Evolutionary conservation across 2,329 filamentous ascomycete species (phyloP).

Genomic region (Lecanicillium sp.): DNA sequence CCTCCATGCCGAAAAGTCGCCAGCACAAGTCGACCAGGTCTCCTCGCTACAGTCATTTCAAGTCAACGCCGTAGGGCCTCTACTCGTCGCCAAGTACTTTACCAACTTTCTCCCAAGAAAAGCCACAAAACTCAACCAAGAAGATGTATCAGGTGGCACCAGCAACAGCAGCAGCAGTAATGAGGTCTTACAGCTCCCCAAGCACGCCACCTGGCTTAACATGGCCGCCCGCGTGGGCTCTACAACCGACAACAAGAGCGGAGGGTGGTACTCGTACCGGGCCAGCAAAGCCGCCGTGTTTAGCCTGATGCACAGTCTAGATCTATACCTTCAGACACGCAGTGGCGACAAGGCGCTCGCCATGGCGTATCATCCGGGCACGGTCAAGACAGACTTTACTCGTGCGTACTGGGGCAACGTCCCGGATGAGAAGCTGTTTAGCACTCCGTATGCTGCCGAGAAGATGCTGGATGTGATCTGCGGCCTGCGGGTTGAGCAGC

Average conservation of each 20-base stretch:
- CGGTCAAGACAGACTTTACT: conserved; percentile 67
- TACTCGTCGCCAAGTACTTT: conserved; percentile 73
- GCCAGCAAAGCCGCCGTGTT: conserved; percentile 69
- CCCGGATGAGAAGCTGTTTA: conserved; percentile 54
- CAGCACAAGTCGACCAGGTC: conserved; percentile 52
- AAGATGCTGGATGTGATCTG: conserved; percentile 52
- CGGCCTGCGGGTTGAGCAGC: conserved; percentile 37
- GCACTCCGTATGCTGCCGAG: conserved; percentile 56
- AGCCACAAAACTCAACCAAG: conserved; percentile 22
- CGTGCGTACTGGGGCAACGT: conserved; percentile 63
- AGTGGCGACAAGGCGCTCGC: conserved; percentile 52
- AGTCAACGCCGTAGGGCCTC: conserved; percentile 65
- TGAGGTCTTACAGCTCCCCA: conserved; percentile 12
- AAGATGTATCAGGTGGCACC: conserved; percentile 3
- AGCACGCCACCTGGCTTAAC: conserved; percentile 57
- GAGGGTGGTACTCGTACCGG: conserved; percentile 79
- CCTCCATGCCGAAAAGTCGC: conserved; percentile 64
- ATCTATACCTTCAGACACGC: conserved; percentile 52
- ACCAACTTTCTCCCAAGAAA: conserved; percentile 57
- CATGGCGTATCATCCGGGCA: conserved; percentile 70
- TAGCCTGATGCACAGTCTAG: conserved; percentile 61
- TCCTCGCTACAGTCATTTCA: conserved; percentile 60
- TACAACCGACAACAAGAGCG: conserved; percentile 61
- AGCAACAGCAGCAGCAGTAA: conserved; percentile 2
- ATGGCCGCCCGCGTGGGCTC: conserved; percentile 74